phyloP scores from a whole-genome alignment of 2,329 filamentous ascomycete genomes.

The Penicillium sp. region DNA sequence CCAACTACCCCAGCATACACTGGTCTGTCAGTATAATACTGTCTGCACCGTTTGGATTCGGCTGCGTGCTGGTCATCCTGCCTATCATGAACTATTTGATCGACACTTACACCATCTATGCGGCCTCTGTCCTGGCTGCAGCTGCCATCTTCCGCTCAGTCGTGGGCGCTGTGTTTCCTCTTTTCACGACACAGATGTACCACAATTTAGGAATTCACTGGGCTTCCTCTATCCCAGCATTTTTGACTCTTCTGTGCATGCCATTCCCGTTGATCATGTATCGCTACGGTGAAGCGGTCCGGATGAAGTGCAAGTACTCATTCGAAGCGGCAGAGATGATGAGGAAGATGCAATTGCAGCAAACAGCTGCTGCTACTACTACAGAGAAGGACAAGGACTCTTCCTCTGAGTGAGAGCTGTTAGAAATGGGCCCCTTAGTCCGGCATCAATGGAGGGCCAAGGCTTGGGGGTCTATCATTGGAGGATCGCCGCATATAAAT shows the following conservation, averaged over 20 bases:
- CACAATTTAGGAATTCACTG: conserved; percentile 12
- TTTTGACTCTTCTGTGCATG: conserved; percentile 9
- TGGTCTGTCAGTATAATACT: conserved; percentile 39
- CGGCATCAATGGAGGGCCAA: too few species aligned
- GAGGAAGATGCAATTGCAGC: background rate
- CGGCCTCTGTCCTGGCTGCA: conserved; percentile 11
- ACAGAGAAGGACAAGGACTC: background rate
- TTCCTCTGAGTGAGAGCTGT: too few species aligned
- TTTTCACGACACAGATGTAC: conserved; percentile 13
- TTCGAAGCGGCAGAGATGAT: background rate
- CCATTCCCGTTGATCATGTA: conserved; percentile 13
- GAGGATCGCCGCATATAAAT: too few species aligned
- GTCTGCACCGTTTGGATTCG: conserved; percentile 45
- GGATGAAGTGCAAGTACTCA: conserved; percentile 4
- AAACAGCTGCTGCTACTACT: background rate
- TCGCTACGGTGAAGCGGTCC: conserved; percentile 6
- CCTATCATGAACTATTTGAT: conserved; percentile 18
- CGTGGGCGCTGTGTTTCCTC: conserved; percentile 9
- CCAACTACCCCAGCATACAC: conserved; percentile 48
- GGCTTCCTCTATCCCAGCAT: conserved; percentile 11
- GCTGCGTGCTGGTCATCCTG: conserved; percentile 26
- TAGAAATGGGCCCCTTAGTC: too few species aligned
- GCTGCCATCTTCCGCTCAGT: conserved; percentile 6
- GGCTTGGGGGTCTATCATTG: too few species aligned
- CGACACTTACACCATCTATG: conserved; percentile 13